Percentiles rank a stretch among this genome's conserved stretches.
Conservation (phyloP, 2,329 filamentous ascomycete species). For the Chaetomium olivaceum region DNA sequence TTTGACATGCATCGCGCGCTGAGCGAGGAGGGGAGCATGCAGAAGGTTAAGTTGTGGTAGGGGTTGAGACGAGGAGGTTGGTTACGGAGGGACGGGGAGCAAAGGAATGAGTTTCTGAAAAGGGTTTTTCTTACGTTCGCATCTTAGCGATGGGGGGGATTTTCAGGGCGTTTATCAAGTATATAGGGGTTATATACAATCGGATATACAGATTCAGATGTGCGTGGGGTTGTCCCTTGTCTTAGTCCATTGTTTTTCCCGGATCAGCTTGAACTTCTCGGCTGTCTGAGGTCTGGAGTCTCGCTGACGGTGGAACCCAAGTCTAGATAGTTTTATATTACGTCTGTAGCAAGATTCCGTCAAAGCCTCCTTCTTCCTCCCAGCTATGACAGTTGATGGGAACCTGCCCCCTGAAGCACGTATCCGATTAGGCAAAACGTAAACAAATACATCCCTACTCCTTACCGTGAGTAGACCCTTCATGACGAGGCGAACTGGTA, state of each 20-base stretch:
- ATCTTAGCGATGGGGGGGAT: neutral
- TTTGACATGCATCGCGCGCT: conserved; percentile 90
- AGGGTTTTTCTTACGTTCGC: neutral
- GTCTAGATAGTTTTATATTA: too few relatives aligned
- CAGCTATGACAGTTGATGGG: too few relatives aligned
- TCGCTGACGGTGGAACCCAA: too few relatives aligned
- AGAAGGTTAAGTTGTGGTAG: conserved; percentile 60
- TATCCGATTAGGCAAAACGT: too few relatives aligned
- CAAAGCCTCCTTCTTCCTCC: too few relatives aligned
- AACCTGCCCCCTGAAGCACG: too few relatives aligned
- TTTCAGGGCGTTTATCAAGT: neutral
- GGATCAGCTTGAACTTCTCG: too few relatives aligned
- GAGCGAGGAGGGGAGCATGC: conserved; percentile 81
- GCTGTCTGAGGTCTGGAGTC: too few relatives aligned
- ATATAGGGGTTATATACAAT: neutral
- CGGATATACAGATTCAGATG: neutral
- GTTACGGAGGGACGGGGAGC: neutral
- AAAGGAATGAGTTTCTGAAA: neutral
- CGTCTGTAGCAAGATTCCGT: too few relatives aligned
- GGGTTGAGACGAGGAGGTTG: neutral
- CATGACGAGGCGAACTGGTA: too few relatives aligned
- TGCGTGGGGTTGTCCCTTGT: neutral
- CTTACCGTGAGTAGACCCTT: too few relatives aligned
- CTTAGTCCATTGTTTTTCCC: neutral
- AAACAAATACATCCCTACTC: too few relatives aligned